phyloP scores from a whole-genome alignment of 2,329 filamentous ascomycete genomes.

The Diaporthe ampelina region DNA sequence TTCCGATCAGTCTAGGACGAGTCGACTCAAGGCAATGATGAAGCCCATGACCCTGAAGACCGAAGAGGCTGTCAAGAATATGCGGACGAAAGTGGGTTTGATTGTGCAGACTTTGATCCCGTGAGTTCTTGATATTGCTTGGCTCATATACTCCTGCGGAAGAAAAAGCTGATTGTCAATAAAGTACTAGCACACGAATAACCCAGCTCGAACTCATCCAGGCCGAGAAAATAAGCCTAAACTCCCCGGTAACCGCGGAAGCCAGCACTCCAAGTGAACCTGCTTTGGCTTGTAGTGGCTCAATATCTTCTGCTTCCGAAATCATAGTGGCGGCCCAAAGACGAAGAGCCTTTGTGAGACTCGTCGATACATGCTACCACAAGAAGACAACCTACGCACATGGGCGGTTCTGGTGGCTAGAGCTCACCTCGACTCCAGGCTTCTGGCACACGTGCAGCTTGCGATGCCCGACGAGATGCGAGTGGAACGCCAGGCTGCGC shows the following conservation, averaged over 20 bases:
- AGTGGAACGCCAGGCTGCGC: background rate
- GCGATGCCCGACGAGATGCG: background rate
- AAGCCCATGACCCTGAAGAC: background rate
- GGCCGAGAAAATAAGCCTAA: too few species aligned
- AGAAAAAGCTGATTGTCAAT: background rate
- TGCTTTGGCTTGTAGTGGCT: background rate
- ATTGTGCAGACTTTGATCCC: background rate
- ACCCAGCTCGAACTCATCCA: background rate
- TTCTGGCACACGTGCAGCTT: background rate
- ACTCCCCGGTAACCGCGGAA: background rate
- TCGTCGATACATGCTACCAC: background rate
- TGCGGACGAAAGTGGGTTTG: background rate
- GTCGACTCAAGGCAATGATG: background rate
- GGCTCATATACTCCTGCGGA: background rate
- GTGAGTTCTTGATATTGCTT: background rate
- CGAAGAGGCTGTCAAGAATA: background rate
- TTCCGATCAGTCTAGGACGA: background rate
- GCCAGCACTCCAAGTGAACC: background rate
- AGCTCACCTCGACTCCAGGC: background rate
- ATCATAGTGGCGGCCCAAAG: background rate
- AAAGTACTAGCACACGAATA: background rate
- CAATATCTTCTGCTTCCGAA: background rate
- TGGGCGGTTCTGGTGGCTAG: conserved; percentile 8
- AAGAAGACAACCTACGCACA: background rate
- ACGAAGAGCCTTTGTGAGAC: background rate